Base-by-base conservation (phyloP, 169 alveolate species). In the Cryptosporidium xiaoi region DNA sequence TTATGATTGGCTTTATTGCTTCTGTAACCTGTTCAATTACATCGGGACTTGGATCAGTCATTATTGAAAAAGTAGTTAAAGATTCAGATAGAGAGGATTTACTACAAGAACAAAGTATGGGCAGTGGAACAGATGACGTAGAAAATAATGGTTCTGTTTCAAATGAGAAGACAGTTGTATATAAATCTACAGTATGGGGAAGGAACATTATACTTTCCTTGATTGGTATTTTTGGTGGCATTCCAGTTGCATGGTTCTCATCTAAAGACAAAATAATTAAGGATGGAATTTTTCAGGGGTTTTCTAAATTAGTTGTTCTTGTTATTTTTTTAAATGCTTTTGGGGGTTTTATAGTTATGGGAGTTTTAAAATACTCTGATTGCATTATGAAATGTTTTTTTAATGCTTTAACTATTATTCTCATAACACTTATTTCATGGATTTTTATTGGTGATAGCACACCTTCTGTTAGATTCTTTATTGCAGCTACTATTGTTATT, bases 291-390 rank as follows among this genome's bases (percentile, higher is more conserved):
- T 77, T 77, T 24, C 87, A 77, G 71, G 87, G 87, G 16, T 77
- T 77, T 24, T 44, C 69, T 60, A 48, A 53, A 56, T 15, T 77
- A 60, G 64, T 71, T 40, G 33, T 58, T 12, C 0, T 77, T n/a
- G 87, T 77, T 77, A 77, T 77, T 58, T 77, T 77, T 48, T 33
- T 77, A 34, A 77, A 77, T 77, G 87, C 87, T 4, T 77, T 58
- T 60, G 87, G 87, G 46, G 87, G 87, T 40, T 77, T 77, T 46
- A 77, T 77, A 34, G 71, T 77, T n/a, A 33, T 77, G 31, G 87
- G 87, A 5, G 87, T 77, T 16, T 46, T 77, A 8, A 77, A 77
- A 36, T 77, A 77, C 46, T 56, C 87, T 10, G 87, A 77, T 40
- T 34, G 87, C 48, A 77, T 77, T 40, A 62, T 77, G 87, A 77